These are phyloP conservation scores for Gossypium raimondii DNA, from an alignment of 345 rosid species.

Conservation along the genomic window DNA sequence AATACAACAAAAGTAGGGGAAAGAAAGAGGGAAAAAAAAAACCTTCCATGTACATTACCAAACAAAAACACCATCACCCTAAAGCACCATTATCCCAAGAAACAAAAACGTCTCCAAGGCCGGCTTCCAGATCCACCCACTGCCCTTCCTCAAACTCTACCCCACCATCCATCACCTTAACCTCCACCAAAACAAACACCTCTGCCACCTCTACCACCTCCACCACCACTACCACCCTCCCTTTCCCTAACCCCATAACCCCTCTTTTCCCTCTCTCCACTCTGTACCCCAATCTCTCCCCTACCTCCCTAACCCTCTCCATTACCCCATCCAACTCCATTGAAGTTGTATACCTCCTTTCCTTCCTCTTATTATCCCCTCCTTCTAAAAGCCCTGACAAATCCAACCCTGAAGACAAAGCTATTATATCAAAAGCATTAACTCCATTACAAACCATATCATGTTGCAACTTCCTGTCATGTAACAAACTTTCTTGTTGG, in stretches of 20 bases:
- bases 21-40: background rate
- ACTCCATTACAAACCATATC: slow-evolving; percentile 14
- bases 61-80: background rate
- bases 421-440: slow-evolving; percentile 75
- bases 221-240: too few species aligned
- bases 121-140: slow-evolving; percentile 59
- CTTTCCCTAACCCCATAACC: too few species aligned
- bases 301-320: slow-evolving; percentile 55
- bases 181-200: slow-evolving; percentile 48
- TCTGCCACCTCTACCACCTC: too few species aligned
- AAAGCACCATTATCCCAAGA: slow-evolving; percentile 47
- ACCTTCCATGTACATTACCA: background rate
- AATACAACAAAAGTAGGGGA: background rate
- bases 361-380: slow-evolving; percentile 31
- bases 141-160: slow-evolving; percentile 48
- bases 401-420: slow-evolving; percentile 61
- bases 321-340: slow-evolving; percentile 42
- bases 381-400: slow-evolving; percentile 61
- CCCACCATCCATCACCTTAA: slow-evolving; percentile 44
- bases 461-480: slow-evolving; percentile 21
- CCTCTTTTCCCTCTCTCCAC: too few species aligned
- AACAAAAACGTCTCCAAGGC: slow-evolving; percentile 57
- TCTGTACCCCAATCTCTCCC: slow-evolving; percentile 54
- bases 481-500: background rate
- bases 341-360: slow-evolving; percentile 56